Evolutionary conservation across 2,329 filamentous ascomycete species (phyloP), one percentile per base, ranked within the genome.

Genomic region (Claviceps lovelessii): DNA sequence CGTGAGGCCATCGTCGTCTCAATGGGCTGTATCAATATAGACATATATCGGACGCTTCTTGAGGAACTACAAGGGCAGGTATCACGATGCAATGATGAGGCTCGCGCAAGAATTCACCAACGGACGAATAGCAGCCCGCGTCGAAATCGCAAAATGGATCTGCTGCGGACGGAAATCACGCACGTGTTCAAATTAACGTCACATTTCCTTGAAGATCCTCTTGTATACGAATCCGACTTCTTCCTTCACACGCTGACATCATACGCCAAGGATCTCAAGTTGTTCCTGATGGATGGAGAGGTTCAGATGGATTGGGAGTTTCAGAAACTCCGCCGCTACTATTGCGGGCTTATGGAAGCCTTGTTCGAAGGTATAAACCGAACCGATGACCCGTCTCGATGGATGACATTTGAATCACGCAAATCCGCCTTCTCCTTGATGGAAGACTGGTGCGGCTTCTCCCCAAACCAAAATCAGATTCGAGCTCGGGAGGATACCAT

Each of bases 381-480:
- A 52, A 89, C 89, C 0, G 84, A 83, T 58, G 88, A 96, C 57
- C 86, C 90, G 1, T 85, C 88, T 5, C 80, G 89, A 37, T 98
- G 93, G 91, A 93, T 98, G 81, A 90, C 93, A 0, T 98, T 98
- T 64, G 93, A 98, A 67, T 88, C 90, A 13, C 79, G 94, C 45
- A 95, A 96, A 66, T 96, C 93, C 5, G 87, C 91, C 0, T 98
- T 98, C 65, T 85, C 90, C 0, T 73, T 98, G 50, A 97, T 98
- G 90, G 93, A 98, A 69, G 91, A 97, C 60, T 98, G 94, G 94
- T 98, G 93, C 66, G 93, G 93, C 2, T 96, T 94, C 67, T 95
- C 90, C 8, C 89, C 90, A 0, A 95, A 96, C 59, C 89, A 94
- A 65, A 76, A 73, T 15, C 87, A 94, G 59, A 87, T 95, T 45